Evolutionary conservation across 345 rosid species (phyloP), one percentile per base, ranked within the genome.

Genomic region (Dovyalis caffra): DNA sequence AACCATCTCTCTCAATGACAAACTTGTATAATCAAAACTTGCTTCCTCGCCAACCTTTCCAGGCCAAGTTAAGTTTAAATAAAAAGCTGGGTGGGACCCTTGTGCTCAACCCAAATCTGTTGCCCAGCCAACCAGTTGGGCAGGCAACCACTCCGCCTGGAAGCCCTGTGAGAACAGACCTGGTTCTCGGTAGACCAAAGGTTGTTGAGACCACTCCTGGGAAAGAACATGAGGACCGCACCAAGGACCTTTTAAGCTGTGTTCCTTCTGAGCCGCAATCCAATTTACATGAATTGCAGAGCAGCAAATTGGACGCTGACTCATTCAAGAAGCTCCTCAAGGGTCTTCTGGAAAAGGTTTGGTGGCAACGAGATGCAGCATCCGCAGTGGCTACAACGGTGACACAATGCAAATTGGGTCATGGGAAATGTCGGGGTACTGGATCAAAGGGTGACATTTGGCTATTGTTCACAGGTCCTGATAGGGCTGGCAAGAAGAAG

Each of bases 331-430:
- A 85, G 85, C 93, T 95, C 45, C 88, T 90, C 71, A 91, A 89
- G 71, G 93, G 95, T 60, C 89, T 95, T 71, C 45, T 67, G 0
- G 95, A 90, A 76, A 89, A 86, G 78, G 97, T 89, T 28, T 86
- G 97, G 97, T 95, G 99, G 99, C 99, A 95, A 84, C 86, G 76
- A 25, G 98, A 95, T 26, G 98, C 99, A 33, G 93, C 99, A 45
- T 87, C 97, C 29, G 90, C 97, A 0, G 82, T 93, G 67, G 97
- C 98, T n/a, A 77, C 88, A 33, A 86, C 91, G 2, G 88, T 93
- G 69, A 87, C 90, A 0, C 89, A 86, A 76, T 87, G 92, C 83
- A 93, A 85, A 84, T 71, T 85, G 67, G 97, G 98, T 9, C 87
- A 83, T 61, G 87, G 94, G 47, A 95, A 87, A 80, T 69, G 80